A percentile compares a stretch with the other conserved stretches of the same genome.
phyloP scores from a whole-genome alignment of 2,329 filamentous ascomycete species.

The Aspergillus eucalypticola region DNA sequence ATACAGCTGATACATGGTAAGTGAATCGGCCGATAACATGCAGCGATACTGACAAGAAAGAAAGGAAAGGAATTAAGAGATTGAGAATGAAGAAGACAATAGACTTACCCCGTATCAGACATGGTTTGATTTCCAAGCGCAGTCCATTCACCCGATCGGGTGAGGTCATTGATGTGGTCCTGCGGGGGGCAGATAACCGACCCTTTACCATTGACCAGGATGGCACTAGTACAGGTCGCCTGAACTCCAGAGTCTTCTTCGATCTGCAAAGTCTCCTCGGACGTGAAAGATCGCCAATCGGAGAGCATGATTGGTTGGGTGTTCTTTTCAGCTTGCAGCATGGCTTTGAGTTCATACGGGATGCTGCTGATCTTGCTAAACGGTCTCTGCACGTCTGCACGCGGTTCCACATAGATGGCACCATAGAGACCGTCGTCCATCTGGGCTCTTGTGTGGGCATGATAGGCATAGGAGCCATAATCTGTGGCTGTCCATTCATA shows the following conservation, averaged over 20 bases:
- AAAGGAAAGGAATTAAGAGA: too few species aligned
- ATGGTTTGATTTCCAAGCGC: slow-evolving; percentile 25
- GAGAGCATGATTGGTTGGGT: slow-evolving; percentile 54
- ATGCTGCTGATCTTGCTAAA: slow-evolving; percentile 53
- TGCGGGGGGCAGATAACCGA: slow-evolving; percentile 53
- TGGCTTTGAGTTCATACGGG: slow-evolving; percentile 41
- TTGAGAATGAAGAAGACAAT: background rate
- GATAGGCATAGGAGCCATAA: slow-evolving; percentile 59
- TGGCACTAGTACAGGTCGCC: slow-evolving; percentile 55
- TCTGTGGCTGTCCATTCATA: slow-evolving; percentile 57
- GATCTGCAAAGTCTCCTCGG: slow-evolving; percentile 41
- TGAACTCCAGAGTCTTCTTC: slow-evolving; percentile 19
- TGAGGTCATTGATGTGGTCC: slow-evolving; percentile 42
- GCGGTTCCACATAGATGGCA: slow-evolving; percentile 38
- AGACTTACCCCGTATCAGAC: slow-evolving; percentile 36
- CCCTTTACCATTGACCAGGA: slow-evolving; percentile 63
- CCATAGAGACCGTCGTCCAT: slow-evolving; percentile 62
- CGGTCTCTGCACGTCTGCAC: slow-evolving; percentile 43
- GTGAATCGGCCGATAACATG: background rate
- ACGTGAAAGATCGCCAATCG: slow-evolving; percentile 60
- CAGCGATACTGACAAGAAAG: background rate
- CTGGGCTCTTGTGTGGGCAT: slow-evolving; percentile 57
- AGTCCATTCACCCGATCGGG: slow-evolving; percentile 23
- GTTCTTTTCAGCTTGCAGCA: slow-evolving; percentile 52
- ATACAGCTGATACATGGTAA: slow-evolving; percentile 20